A percentile compares a stretch with the other conserved stretches of the same genome.
phyloP scores from a whole-genome alignment of 2,329 filamentous ascomycete species.

The Verticillium albo-atrum region DNA sequence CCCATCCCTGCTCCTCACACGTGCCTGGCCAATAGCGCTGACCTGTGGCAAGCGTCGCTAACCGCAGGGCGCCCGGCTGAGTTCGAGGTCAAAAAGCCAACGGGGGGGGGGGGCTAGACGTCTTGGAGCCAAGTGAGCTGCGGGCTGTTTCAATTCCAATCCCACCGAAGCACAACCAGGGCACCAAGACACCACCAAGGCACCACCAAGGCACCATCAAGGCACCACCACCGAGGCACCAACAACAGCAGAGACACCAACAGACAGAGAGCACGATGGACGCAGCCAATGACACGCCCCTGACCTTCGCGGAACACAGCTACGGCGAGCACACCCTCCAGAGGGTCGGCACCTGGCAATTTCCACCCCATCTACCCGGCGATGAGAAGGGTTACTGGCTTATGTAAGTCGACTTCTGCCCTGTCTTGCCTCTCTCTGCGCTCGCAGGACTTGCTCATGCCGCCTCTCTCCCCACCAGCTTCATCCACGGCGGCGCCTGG shows the following conservation, averaged over 20 bases:
- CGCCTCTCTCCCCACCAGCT: conserved; percentile 24
- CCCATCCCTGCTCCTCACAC: background rate
- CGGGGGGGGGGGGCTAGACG: background rate
- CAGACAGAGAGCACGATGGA: background rate
- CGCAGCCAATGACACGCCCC: background rate
- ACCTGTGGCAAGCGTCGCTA: background rate
- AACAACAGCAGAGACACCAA: too few species aligned
- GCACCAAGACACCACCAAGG: background rate
- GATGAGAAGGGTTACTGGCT: conserved; percentile 25
- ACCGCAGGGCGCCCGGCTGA: background rate
- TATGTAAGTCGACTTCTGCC: conserved; percentile 22
- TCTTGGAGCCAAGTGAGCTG: background rate
- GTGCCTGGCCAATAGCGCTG: background rate
- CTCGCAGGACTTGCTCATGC: background rate
- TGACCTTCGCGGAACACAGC: conserved; percentile 25
- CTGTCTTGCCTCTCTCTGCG: background rate
- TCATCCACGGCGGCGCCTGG: conserved; percentile 61
- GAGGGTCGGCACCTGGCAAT: conserved; percentile 41
- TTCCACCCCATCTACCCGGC: conserved; percentile 10
- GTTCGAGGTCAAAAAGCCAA: background rate
- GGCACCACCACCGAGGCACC: background rate
- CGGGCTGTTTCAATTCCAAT: background rate
- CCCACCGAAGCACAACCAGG: background rate
- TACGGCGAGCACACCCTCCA: conserved; percentile 38
- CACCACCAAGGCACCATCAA: background rate